Evolutionary conservation across 768 basidiomycete species (phyloP).

Genomic region (Piloderma croceum): DNA sequence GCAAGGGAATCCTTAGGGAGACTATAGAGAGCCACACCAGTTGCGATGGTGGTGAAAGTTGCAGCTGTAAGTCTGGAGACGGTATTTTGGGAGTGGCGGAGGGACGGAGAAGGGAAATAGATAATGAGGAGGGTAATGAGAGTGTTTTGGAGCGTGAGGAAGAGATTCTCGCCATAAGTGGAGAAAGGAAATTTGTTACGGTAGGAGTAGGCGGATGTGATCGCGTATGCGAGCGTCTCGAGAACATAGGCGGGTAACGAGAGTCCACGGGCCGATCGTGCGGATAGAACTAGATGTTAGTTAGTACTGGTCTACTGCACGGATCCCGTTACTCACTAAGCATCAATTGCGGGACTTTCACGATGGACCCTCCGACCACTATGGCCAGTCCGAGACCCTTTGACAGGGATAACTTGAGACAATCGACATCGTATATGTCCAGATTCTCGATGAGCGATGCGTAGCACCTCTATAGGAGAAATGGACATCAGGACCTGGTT

Average conservation of each 20-base stretch:
- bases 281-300: constrained; percentile 50
- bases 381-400: constrained; percentile 92
- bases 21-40: constrained; percentile 38
- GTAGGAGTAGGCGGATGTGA: constrained; percentile 82
- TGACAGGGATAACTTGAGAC: constrained; percentile 87
- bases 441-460: constrained; percentile 82
- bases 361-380: constrained; percentile 86
- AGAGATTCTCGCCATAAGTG: constrained; percentile 96
- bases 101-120: constrained; percentile 40
- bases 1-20: constrained; percentile 50
- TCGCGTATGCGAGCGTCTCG: constrained; percentile 87
- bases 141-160: constrained; percentile 85
- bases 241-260: constrained; percentile 83
- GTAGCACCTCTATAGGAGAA: constrained; percentile 74
- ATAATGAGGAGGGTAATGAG: constrained; percentile 87
- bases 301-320: constrained; percentile 6
- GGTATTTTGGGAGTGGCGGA: constrained; percentile 20
- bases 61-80: constrained; percentile 27
- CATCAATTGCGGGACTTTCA: constrained; percentile 94
- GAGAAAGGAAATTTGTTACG: constrained; percentile 89
- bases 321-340: constrained; percentile 52
- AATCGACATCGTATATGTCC: constrained; percentile 67
- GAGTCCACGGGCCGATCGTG: constrained; percentile 78
- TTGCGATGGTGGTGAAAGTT: constrained; percentile 27
- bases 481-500: neutral